Conservation (phyloP, 192 early-diverging fungal species). For the Coemansia sp. region DNA sequence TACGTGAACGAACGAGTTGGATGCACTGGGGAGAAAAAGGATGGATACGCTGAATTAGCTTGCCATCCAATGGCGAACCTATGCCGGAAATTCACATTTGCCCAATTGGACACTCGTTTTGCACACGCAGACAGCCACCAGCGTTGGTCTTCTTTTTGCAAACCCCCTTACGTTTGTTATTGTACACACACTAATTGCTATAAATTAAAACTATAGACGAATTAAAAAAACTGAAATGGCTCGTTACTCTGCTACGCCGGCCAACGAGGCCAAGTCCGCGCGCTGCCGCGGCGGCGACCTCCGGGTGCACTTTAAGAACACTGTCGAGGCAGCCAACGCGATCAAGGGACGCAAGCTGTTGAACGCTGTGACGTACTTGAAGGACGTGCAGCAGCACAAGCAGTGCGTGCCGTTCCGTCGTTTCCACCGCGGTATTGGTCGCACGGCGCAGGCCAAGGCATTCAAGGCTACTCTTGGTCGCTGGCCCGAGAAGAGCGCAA, state of each 20-base stretch:
- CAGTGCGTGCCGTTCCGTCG: conserved; percentile 96
- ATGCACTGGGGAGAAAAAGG: neutral
- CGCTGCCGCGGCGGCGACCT: conserved; percentile 92
- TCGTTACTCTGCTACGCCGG: conserved; percentile 82
- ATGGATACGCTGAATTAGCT: neutral
- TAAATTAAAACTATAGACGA: too few species aligned
- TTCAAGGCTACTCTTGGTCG: conserved; percentile 82
- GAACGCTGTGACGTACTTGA: conserved; percentile 90
- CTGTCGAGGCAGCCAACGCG: conserved; percentile 91
- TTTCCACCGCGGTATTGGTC: conserved; percentile 96
- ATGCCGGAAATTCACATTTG: neutral
- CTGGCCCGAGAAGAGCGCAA: conserved; percentile 97
- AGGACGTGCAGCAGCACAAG: conserved; percentile 95
- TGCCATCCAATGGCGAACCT: conserved; percentile 1
- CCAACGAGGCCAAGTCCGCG: conserved; percentile 80
- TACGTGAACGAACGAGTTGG: neutral
- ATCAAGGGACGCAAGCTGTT: conserved; percentile 89
- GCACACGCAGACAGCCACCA: neutral
- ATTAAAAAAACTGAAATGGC: conserved; percentile 53
- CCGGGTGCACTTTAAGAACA: conserved; percentile 98
- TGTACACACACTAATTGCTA: too few species aligned
- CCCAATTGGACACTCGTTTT: neutral
- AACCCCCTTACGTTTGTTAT: too few species aligned
- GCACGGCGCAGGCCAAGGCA: conserved; percentile 94
- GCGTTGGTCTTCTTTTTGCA: too few species aligned